A percentile compares a stretch with the other conserved stretches of the same genome.
These are phyloP conservation scores for Sisymbrium altissimum DNA, from an alignment of 345 rosid genomes.

Conservation along the genomic window DNA sequence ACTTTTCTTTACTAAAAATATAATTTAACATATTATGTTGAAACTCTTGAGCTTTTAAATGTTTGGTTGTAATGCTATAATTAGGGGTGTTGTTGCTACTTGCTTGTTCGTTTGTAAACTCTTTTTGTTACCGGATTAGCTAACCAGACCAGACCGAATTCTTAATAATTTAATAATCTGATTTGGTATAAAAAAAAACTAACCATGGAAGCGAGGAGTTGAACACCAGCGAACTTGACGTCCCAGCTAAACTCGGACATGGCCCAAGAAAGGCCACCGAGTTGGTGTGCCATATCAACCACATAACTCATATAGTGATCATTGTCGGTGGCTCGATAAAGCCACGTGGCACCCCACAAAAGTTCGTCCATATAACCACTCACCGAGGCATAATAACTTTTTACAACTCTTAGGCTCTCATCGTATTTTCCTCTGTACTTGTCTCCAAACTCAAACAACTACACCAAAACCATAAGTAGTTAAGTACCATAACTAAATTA, in stretches of 20 bases:
- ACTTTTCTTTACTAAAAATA: not conserved
- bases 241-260: conserved; percentile 98
- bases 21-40: not conserved
- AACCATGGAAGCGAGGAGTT: conserved; percentile 81
- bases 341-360: conserved; percentile 95
- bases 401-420: conserved; percentile 64
- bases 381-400: conserved; percentile 83
- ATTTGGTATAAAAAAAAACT: not conserved
- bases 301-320: conserved; percentile 53
- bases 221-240: conserved; percentile 88
- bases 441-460: conserved; percentile 92
- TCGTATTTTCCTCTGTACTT: conserved; percentile 76
- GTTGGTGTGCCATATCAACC: conserved; percentile 48
- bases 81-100: too few relatives aligned
- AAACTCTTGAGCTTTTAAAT: not conserved
- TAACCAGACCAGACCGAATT: not conserved
- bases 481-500: conserved; percentile 8
- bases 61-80: not conserved
- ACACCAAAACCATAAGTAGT: conserved; percentile 27
- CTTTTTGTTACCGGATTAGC: too few relatives aligned
- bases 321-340: conserved; percentile 86
- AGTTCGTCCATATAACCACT: conserved; percentile 96
- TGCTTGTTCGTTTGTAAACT: too few relatives aligned
- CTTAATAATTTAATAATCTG: not conserved
- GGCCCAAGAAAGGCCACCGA: conserved; percentile 92